A percentile compares a stretch with the other conserved stretches of the same genome.
These are phyloP conservation scores for Xanthoconium separans DNA, from an alignment of 1,284 basidiomycete genomes.

Conservation along the genomic window DNA sequence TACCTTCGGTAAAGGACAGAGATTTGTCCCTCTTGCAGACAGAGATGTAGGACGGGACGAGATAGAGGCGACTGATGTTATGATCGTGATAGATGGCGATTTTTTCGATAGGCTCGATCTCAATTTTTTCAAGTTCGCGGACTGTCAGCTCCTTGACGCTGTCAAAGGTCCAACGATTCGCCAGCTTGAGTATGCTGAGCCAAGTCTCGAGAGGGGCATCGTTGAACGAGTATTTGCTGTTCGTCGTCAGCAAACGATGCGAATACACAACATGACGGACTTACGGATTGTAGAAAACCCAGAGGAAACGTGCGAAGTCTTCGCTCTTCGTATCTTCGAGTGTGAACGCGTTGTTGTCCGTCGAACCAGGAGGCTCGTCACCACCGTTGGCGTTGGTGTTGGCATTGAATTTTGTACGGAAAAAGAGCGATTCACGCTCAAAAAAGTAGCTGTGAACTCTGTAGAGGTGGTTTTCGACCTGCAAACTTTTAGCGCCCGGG, in stretches of 20 bases:
- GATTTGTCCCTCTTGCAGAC: slow-evolving; percentile 48
- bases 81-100: slow-evolving; percentile 51
- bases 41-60: slow-evolving; percentile 46
- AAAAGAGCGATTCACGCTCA: slow-evolving; percentile 53
- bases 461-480: slow-evolving; percentile 50
- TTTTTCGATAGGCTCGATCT: slow-evolving; percentile 45
- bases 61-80: slow-evolving; percentile 43
- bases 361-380: slow-evolving; percentile 39
- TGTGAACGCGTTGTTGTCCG: slow-evolving; percentile 41
- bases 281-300: slow-evolving; percentile 68
- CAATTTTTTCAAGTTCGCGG: slow-evolving; percentile 46
- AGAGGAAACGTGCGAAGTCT: slow-evolving; percentile 55
- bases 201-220: slow-evolving; percentile 50
- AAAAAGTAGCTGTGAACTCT: slow-evolving; percentile 58
- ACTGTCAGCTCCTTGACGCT: slow-evolving; percentile 48
- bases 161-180: slow-evolving; percentile 48
- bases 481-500: slow-evolving; percentile 11
- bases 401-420: slow-evolving; percentile 42
- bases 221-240: slow-evolving; percentile 55
- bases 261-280: slow-evolving; percentile 20
- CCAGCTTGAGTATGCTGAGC: slow-evolving; percentile 49
- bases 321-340: slow-evolving; percentile 45
- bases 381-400: slow-evolving; percentile 24
- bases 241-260: slow-evolving; percentile 10
- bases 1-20: slow-evolving; percentile 46